These are phyloP conservation scores for Endoconidiophora laricicola DNA, from an alignment of 2,329 filamentous ascomycete genomes.

Conservation along the genomic window DNA sequence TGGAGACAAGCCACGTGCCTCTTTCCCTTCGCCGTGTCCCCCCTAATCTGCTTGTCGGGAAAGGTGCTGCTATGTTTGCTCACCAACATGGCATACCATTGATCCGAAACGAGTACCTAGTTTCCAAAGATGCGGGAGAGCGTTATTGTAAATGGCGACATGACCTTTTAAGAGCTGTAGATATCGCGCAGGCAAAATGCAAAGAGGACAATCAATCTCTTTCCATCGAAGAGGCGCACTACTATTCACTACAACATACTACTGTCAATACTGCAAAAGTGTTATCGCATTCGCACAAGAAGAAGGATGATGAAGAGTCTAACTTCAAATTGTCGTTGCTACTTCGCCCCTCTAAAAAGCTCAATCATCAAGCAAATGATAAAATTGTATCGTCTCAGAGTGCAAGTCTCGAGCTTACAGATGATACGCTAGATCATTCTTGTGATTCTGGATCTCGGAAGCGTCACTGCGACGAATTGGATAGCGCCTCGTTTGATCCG, in stretches of 20 bases:
- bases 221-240: constrained; percentile 10
- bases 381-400: background rate
- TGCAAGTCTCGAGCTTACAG: background rate
- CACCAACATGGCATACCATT: constrained; percentile 58
- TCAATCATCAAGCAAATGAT: background rate
- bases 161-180: constrained; percentile 45
- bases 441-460: constrained; percentile 3
- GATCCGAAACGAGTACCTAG: constrained; percentile 56
- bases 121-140: constrained; percentile 65
- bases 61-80: constrained; percentile 77
- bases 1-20: constrained; percentile 58
- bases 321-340: background rate
- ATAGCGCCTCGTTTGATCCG: background rate
- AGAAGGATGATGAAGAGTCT: background rate
- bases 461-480: background rate
- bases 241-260: constrained; percentile 4
- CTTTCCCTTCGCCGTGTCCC: constrained; percentile 79
- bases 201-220: constrained; percentile 17
- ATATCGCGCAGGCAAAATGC: constrained; percentile 22
- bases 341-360: constrained; percentile 2
- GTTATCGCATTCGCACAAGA: too few species aligned
- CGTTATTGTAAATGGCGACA: constrained; percentile 65
- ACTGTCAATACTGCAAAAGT: too few species aligned
- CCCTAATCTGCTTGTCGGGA: constrained; percentile 75
- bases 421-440: background rate